Conservation (phyloP, 1,284 basidiomycete species). For the Pseudozyma sp. region DNA sequence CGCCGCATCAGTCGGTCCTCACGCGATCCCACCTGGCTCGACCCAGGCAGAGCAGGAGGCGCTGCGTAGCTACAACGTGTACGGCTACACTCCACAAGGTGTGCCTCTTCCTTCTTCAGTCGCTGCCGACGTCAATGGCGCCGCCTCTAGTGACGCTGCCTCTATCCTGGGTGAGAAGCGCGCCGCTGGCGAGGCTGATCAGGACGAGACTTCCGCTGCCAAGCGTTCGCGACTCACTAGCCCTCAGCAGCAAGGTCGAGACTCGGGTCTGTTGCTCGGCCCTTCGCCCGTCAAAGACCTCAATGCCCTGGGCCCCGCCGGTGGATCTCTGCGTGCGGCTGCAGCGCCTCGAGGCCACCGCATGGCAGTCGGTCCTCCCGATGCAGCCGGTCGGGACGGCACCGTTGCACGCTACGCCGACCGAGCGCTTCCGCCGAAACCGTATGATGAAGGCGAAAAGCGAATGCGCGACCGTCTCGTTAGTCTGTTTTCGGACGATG, state of each 20-base stretch:
- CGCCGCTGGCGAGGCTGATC: constrained; percentile 17
- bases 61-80: constrained; percentile 52
- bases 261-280: constrained; percentile 32
- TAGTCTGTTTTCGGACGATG: constrained; percentile 64
- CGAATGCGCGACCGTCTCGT: constrained; percentile 61
- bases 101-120: constrained; percentile 41
- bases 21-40: constrained; percentile 60
- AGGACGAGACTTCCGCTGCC: constrained; percentile 25
- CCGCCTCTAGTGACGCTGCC: neutral
- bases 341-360: constrained; percentile 48
- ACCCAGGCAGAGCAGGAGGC: constrained; percentile 50
- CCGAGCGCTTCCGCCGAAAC: constrained; percentile 57
- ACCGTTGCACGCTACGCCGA: constrained; percentile 63
- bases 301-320: constrained; percentile 59
- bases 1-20: constrained; percentile 10
- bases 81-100: constrained; percentile 61
- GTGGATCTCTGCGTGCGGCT: constrained; percentile 57
- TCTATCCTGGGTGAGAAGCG: constrained; percentile 31
- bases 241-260: constrained; percentile 22
- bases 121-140: neutral
- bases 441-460: constrained; percentile 64
- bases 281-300: constrained; percentile 65
- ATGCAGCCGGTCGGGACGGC: constrained; percentile 38
- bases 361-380: constrained; percentile 50
- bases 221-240: constrained; percentile 45